Conservation (phyloP, 225 moss, liverwort and hornwort species). For the Polytrichum formosum region DNA sequence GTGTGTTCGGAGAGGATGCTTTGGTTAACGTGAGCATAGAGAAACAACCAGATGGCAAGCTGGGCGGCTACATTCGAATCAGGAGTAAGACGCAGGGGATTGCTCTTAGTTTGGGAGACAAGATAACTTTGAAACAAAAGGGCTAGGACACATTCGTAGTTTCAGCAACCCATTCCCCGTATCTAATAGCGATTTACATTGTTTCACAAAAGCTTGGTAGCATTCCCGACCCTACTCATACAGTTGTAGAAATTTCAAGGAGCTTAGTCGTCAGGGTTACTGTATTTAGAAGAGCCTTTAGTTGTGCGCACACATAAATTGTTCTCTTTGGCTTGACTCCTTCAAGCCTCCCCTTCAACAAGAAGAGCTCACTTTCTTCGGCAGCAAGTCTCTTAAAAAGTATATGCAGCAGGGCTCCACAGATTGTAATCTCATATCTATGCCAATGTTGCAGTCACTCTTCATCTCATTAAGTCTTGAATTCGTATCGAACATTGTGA, state of each 20-base stretch:
- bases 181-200: slow-evolving; percentile 14
- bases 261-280: slow-evolving; percentile 20
- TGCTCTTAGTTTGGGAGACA: slow-evolving; percentile 95
- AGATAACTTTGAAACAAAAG: slow-evolving; percentile 97
- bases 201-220: slow-evolving; percentile 12
- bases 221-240: slow-evolving; percentile 7
- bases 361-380: slow-evolving; percentile 14
- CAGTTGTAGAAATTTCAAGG: slow-evolving; percentile 21
- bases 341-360: slow-evolving; percentile 22
- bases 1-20: slow-evolving; percentile 96
- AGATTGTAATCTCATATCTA: too few species aligned
- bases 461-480: too few species aligned
- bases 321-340: slow-evolving; percentile 25
- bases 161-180: too few species aligned
- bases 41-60: slow-evolving; percentile 92
- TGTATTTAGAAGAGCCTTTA: slow-evolving; percentile 26
- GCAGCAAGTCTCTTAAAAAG: background rate
- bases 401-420: too few species aligned
- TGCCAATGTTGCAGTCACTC: too few species aligned
- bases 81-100: slow-evolving; percentile 99
- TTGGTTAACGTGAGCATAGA: slow-evolving; percentile 95
- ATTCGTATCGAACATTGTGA: too few species aligned
- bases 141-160: slow-evolving; percentile 25
- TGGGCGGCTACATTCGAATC: slow-evolving; percentile 93
- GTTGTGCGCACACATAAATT: slow-evolving; percentile 35